Base-by-base conservation (phyloP, 441 rosid genomes). In the Hura crepitans region DNA sequence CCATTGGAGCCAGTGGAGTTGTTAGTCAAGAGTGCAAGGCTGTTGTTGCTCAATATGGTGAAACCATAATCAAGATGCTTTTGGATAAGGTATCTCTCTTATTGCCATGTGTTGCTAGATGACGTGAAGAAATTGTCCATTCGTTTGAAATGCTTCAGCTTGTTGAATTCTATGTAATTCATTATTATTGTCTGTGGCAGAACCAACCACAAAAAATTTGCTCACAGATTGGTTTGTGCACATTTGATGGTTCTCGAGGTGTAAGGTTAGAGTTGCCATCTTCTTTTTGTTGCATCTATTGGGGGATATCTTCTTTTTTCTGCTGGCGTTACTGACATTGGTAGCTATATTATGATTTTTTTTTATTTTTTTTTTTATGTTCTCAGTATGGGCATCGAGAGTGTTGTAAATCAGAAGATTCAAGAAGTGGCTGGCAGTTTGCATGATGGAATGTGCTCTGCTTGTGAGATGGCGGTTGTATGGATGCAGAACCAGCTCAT, bases 1-100 rank as follows among this genome's bases (percentile, higher is more conserved):
- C 93, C 43, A 91, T 91, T 74, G 97, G 93, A 77, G 96, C 96
- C 31, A 57, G 88, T 30, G 97, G 97, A 71, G 77, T 86, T 56
- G 87, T 82, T 51, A 89, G 96, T 79, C 85, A 88, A 71, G 88
- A 91, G 59, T 89, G 97, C 79, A 87, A 86, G 83, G 72, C 82
- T 30, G 86, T 91, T 56, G 88, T 91, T 80, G 73, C 86, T 20
- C 75, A 86, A 56, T 85, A 91, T 74, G 97, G 97, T 35, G 84
- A 85, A 57, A 77, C 83, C 72, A 91, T 89, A 57, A 78, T 91
- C 55, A 71, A 83, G 15, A 83, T 80, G 91, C 86, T 91, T 68
- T 64, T 87, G 75, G 82, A 76, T 7, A 70, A 85, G 88, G 97
- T 87, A 80, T 51, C 12, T 67, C 55, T 72, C 54, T 71, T 42